These are phyloP conservation scores for Tulasnella calospora DNA, from an alignment of 768 basidiomycete genomes.

Conservation along the genomic window DNA sequence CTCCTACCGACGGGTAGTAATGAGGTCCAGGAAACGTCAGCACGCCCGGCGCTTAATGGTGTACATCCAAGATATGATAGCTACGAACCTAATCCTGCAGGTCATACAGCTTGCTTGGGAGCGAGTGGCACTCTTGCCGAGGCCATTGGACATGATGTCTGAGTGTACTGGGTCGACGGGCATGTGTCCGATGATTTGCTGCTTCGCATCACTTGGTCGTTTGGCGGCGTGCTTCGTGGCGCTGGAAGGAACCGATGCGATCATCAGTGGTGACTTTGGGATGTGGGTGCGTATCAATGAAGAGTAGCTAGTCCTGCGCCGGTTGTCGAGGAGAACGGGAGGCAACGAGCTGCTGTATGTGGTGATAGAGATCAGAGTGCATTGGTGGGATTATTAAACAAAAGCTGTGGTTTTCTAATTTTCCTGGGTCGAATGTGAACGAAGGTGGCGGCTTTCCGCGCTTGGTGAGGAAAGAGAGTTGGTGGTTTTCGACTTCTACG, in stretches of 20 bases:
- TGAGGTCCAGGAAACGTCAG: background rate
- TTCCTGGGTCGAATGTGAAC: background rate
- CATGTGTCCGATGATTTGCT: slow-evolving; percentile 5
- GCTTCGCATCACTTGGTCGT: slow-evolving; percentile 2
- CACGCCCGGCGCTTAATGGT: slow-evolving; percentile 4
- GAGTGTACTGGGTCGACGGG: background rate
- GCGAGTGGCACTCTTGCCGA: slow-evolving; percentile 19
- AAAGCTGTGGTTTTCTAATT: background rate
- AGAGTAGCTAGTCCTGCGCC: background rate
- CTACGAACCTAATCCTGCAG: slow-evolving; percentile 21
- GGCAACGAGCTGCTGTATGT: slow-evolving; percentile 2
- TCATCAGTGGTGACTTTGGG: slow-evolving; percentile 4
- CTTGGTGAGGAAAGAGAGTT: background rate
- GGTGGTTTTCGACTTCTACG: slow-evolving; percentile 7
- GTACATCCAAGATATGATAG: background rate
- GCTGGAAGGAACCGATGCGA: slow-evolving; percentile 2
- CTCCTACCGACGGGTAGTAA: slow-evolving; percentile 14
- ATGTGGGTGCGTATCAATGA: background rate
- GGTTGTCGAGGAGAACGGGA: background rate
- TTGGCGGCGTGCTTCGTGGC: background rate
- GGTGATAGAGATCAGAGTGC: background rate
- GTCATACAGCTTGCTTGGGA: slow-evolving; percentile 23
- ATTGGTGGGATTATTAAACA: background rate
- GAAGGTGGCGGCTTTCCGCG: background rate
- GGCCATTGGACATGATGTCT: background rate